Base-by-base conservation (phyloP, 257 asterid genomes). In the Echium plantagineum region DNA sequence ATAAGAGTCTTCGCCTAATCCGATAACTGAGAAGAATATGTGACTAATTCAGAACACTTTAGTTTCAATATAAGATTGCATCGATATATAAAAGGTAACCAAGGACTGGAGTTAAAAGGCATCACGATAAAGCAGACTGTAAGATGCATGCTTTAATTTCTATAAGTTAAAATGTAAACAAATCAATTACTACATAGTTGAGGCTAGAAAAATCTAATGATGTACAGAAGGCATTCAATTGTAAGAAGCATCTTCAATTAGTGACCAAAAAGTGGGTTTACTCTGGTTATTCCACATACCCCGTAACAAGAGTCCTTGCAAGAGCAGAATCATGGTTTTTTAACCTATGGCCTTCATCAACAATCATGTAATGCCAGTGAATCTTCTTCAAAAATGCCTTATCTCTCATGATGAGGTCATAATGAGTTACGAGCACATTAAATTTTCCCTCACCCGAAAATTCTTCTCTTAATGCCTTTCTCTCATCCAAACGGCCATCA, bases 331-430 rank as follows among this genome's bases (percentile, higher is more conserved):
- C 99, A 15, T 67, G 90, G 72, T 93, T 93, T 75, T 93, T 89
- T 55, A 93, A 84, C 46, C 97, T 85, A 74, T 93, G 99, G 32
- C 99, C 99, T 84, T 93, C 99, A 42, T 93, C 99, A 72, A 93
- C 94, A 68, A 93, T 76, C 85, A 93, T 77, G 81, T 93, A 93
- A 77, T 80, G 16, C 99, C 97, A 93, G 66, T 83, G 89, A 69
- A 86, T 89, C 74, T 93, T 89, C 83, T 72, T 93, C 75, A 93
- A 72, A 74, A 84, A 86, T 69, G 94, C 77, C 77, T 84, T 89
- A 78, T 93, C 99, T 77, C 97, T 84, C 67, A 89, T 93, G 54
- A 93, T 81, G 69, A 93, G 96, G 75, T 93, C 99, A 64, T 93
- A 93, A 80, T 89, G 99, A 32, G 99, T 93, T 61, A 93, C 83